Base-by-base conservation (phyloP, 345 rosid genomes). In the Microcos paniculata region DNA sequence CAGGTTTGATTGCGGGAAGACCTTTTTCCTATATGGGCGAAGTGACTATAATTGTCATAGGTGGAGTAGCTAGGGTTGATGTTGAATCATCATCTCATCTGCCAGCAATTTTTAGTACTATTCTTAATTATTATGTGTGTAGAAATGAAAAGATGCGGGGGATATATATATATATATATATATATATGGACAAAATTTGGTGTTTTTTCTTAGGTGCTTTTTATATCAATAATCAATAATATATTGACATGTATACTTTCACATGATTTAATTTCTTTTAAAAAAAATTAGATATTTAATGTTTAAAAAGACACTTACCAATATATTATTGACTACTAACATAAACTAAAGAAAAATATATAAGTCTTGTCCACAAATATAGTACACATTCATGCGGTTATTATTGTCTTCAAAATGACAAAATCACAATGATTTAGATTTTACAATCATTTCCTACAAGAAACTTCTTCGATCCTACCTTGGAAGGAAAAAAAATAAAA, bases 391-490 rank as follows among this genome's bases (percentile, higher is more conserved):
- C 46, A 70, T 52, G 62, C 4, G 15, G 33, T 33, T 33, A 40
- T 33, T 24, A 55, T 71, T 56, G 46, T 56, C 43, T 71, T 71
- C 64, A 71, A 71, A 38, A 24, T 56, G 49, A 14, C 33, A 55
- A 71, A 38, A 24, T 56, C 63, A 14, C 33, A 55, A 71, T 71
- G 51, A 71, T 71, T 71, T 71, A 21, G 14, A 35, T 23, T 18
- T 19, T 52, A 12, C 62, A 56, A 56, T 71, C 51, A 72, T 72
- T 57, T 9, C 75, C 5, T 56, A 40, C n/a, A 56, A 58, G 75
- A 72, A 72, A 71, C 64, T 71, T 71, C 75, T 55, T 57, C 35
- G 65, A 72, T 56, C 21, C 33, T 72, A 40, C 75, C 52, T 71
- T n/a, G n/a, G n/a, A n/a, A n/a, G n/a, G 14, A 7, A 71, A 56